A percentile compares a stretch with the other conserved stretches of the same genome.
These are phyloP conservation scores for Pseudogymnoascus sp. DNA, from an alignment of 2,329 filamentous ascomycete genomes.

Conservation along the genomic window DNA sequence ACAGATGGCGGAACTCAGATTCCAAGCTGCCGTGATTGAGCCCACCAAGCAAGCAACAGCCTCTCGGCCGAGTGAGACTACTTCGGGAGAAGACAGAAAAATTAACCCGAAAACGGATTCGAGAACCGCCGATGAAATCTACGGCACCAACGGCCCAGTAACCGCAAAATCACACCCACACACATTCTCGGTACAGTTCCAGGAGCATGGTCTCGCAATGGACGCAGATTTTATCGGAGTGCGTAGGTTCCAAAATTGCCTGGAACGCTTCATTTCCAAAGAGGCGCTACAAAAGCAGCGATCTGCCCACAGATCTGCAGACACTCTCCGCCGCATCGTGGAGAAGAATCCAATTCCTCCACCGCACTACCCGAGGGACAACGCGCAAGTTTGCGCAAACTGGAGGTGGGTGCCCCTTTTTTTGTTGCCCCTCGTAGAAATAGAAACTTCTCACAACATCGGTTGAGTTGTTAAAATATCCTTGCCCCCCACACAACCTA, in stretches of 20 bases:
- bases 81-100: background rate
- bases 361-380: background rate
- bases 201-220: background rate
- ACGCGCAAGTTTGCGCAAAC: background rate
- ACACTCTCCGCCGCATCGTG: background rate
- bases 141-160: background rate
- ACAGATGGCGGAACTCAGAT: background rate
- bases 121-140: background rate
- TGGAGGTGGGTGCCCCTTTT: background rate
- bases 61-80: background rate
- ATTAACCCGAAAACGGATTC: background rate
- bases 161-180: background rate
- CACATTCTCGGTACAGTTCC: background rate
- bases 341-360: constrained; percentile 4
- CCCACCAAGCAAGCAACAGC: background rate
- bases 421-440: background rate
- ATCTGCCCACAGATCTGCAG: background rate
- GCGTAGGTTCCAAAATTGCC: background rate
- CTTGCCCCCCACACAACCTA: background rate
- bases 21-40: background rate
- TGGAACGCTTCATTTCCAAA: background rate
- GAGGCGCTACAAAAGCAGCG: background rate
- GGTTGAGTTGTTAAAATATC: background rate
- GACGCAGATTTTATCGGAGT: background rate
- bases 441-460: background rate